Conservation (phyloP, 2,329 filamentous ascomycete genomes). For the Calonectria pteridis region DNA sequence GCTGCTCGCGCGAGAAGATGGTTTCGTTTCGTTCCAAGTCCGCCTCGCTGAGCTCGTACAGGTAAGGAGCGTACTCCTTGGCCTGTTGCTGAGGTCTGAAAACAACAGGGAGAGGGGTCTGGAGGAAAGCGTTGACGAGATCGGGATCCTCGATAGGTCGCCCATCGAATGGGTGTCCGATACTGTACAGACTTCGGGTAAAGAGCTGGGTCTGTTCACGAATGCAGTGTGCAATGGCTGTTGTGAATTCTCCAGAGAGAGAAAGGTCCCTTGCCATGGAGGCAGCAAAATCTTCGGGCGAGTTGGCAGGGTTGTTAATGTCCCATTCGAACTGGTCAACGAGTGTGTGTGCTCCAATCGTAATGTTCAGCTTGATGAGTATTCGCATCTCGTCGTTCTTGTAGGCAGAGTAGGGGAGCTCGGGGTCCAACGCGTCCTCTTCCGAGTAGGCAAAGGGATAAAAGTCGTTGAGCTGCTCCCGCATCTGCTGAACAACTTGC, state of each 20-base stretch:
- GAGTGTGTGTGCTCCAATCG: conserved; percentile 92
- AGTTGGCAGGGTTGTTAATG: conserved; percentile 94
- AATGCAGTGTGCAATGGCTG: conserved; percentile 97
- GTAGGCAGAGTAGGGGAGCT: conserved; percentile 91
- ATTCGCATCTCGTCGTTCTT: conserved; percentile 99
- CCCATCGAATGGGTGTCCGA: conserved; percentile 95
- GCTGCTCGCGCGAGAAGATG: conserved; percentile 92
- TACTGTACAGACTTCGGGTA: conserved; percentile 90
- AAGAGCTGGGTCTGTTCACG: conserved; percentile 96
- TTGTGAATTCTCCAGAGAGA: conserved; percentile 94
- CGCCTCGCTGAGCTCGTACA: conserved; percentile 93
- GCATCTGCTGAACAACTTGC: conserved; percentile 76
- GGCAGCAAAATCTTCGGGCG: conserved; percentile 91
- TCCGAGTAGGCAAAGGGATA: conserved; percentile 92
- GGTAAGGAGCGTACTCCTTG: conserved; percentile 92
- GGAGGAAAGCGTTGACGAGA: conserved; percentile 85
- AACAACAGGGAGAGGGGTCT: conserved; percentile 83
- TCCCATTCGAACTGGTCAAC: conserved; percentile 99
- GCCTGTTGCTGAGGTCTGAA: conserved; percentile 93
- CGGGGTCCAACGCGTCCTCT: conserved; percentile 90
- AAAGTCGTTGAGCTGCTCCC: conserved; percentile 92
- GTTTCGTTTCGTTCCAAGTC: conserved; percentile 92
- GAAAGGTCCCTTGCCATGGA: conserved; percentile 92
- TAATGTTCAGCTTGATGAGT: conserved; percentile 95
- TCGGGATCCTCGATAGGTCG: conserved; percentile 93